Conservation (phyloP, 441 rosid genomes). For the Arabidopsis lyrata region DNA sequence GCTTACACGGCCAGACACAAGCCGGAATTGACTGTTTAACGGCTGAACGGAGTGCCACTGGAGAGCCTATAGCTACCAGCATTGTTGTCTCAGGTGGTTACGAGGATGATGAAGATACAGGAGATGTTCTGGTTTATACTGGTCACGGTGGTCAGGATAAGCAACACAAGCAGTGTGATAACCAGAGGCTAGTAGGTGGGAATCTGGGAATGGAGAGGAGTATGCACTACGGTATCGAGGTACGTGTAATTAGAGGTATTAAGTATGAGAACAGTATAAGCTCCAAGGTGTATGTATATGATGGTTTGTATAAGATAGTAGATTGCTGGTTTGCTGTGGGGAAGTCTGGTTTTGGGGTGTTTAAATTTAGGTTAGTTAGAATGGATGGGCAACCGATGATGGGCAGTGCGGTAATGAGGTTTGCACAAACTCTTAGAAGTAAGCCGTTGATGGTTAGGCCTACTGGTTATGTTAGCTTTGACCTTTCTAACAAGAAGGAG, state of each 20-base stretch:
- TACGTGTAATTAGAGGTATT: conserved; percentile 82
- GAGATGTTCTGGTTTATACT: conserved; percentile 69
- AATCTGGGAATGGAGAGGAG: conserved; percentile 89
- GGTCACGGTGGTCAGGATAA: conserved; percentile 96
- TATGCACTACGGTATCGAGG: conserved; percentile 81
- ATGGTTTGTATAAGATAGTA: conserved; percentile 70
- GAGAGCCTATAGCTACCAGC: conserved; percentile 88
- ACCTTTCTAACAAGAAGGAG: conserved; percentile 68
- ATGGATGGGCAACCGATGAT: conserved; percentile 78
- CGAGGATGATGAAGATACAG: conserved; percentile 85
- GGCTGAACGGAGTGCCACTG: conserved; percentile 63
- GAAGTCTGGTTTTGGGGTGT: conserved; percentile 85
- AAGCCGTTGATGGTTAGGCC: conserved; percentile 66
- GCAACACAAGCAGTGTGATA: conserved; percentile 60
- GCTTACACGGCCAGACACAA: conserved; percentile 81
- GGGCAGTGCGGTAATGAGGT: conserved; percentile 74
- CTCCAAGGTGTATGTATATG: conserved; percentile 81
- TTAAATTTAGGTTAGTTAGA: conserved; percentile 69
- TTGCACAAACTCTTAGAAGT: conserved; percentile 59
- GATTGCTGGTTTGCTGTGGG: conserved; percentile 81
- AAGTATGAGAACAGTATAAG: conserved; percentile 60
- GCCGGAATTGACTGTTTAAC: conserved; percentile 86
- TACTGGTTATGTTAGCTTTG: conserved; percentile 70
- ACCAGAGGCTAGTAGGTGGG: conserved; percentile 86
- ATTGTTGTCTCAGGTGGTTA: conserved; percentile 85